phyloP scores from a whole-genome alignment of 1,284 basidiomycete species.

The Cryptococcus maquisensis region DNA sequence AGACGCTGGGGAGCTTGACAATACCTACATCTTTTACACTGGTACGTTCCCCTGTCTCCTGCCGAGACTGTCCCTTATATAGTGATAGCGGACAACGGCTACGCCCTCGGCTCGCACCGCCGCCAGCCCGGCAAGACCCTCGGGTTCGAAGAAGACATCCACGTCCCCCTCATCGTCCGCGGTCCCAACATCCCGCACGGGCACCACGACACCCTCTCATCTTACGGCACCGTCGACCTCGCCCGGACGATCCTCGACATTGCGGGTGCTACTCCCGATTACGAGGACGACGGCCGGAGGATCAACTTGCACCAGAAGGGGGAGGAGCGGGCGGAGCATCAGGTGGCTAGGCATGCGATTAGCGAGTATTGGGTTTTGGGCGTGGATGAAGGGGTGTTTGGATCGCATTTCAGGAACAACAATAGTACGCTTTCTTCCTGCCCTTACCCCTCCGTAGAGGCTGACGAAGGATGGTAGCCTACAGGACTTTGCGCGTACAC shows the following conservation, averaged over 20 bases:
- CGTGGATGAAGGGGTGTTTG: slow-evolving; percentile 32
- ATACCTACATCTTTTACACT: slow-evolving; percentile 41
- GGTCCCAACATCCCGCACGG: slow-evolving; percentile 29
- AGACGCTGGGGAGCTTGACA: slow-evolving; percentile 27
- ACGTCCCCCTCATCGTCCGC: slow-evolving; percentile 31
- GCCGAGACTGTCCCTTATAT: background rate
- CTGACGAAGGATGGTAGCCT: slow-evolving; percentile 10
- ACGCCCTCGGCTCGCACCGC: slow-evolving; percentile 34
- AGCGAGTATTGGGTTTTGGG: slow-evolving; percentile 38
- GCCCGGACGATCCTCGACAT: slow-evolving; percentile 36
- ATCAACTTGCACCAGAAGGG: slow-evolving; percentile 25
- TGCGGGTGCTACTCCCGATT: slow-evolving; percentile 32
- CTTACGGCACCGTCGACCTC: slow-evolving; percentile 36
- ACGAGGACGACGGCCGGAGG: slow-evolving; percentile 30
- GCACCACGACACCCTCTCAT: slow-evolving; percentile 15
- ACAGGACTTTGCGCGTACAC: slow-evolving; percentile 34
- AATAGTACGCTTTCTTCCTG: slow-evolving; percentile 16
- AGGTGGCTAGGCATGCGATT: slow-evolving; percentile 21
- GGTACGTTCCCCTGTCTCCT: slow-evolving; percentile 4
- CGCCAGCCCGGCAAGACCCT: slow-evolving; percentile 41
- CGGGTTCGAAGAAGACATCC: slow-evolving; percentile 41
- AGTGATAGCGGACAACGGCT: slow-evolving; percentile 35
- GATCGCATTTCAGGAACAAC: slow-evolving; percentile 12
- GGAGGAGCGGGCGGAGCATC: background rate
- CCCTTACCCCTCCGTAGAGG: too few species aligned